Conservation (phyloP, 257 asterid genomes). For the Plantago elongata region DNA sequence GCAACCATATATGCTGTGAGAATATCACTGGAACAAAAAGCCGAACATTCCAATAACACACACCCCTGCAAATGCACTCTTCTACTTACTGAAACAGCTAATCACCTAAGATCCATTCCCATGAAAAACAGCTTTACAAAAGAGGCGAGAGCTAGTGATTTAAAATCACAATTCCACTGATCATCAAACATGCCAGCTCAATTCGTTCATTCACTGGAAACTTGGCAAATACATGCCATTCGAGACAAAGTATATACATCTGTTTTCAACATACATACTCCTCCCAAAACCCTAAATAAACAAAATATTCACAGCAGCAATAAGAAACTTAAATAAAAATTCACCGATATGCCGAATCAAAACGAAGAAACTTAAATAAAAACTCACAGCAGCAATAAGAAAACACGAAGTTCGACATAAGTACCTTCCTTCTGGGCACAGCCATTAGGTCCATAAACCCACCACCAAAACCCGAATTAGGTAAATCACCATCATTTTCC, state of each 20-base stretch:
- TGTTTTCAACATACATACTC: not conserved
- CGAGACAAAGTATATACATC: not conserved
- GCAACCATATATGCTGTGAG: too few species aligned
- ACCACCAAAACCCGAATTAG: constrained; percentile 28
- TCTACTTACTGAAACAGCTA: too few species aligned
- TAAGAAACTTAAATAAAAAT: not conserved
- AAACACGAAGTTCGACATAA: too few species aligned
- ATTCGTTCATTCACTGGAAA: too few species aligned
- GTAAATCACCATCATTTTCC: constrained; percentile 22
- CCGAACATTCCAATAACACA: too few species aligned
- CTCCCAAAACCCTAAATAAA: not conserved
- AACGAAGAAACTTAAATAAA: constrained; percentile 4
- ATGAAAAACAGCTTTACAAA: too few species aligned
- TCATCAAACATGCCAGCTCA: too few species aligned
- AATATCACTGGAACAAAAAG: too few species aligned
- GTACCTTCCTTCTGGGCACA: constrained; percentile 75
- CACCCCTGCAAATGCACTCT: too few species aligned
- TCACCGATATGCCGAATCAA: not conserved
- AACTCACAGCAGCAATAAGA: not conserved
- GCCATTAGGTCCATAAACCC: constrained; percentile 87
- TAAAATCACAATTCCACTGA: too few species aligned
- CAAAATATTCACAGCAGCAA: not conserved
- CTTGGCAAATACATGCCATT: not conserved
- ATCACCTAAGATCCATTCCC: too few species aligned
- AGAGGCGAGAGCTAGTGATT: too few species aligned